Percentiles rank a stretch among this genome's conserved stretches.
Conservation (phyloP, 2,329 filamentous ascomycete genomes). For the Zasmidium citrigriseum region DNA sequence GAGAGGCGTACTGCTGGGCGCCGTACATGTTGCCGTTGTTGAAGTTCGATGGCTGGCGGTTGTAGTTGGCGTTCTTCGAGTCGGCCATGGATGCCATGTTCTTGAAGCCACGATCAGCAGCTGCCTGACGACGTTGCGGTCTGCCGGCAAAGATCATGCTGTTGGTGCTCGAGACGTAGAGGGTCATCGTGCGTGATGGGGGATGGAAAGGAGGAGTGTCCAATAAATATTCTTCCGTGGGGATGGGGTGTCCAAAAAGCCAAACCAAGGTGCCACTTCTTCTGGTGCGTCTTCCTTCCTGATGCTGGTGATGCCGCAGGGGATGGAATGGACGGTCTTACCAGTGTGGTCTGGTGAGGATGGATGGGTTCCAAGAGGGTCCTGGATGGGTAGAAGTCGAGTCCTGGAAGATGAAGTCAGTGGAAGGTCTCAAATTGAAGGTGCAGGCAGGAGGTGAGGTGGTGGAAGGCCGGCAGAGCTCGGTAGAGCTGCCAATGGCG, state of each 20-base stretch:
- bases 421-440: not conserved
- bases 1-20: constrained; percentile 34
- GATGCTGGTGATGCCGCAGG: constrained; percentile 13
- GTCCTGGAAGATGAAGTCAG: constrained; percentile 9
- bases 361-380: constrained; percentile 28
- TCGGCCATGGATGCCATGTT: constrained; percentile 37
- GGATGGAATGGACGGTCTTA: constrained; percentile 20
- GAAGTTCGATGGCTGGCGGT: constrained; percentile 32
- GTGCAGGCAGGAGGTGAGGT: constrained; percentile 2
- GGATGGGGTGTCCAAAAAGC: constrained; percentile 8
- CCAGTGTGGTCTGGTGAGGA: constrained; percentile 26
- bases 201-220: constrained; percentile 9
- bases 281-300: not conserved
- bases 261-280: constrained; percentile 14
- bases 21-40: constrained; percentile 29
- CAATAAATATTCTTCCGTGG: constrained; percentile 12
- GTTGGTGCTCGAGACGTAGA: constrained; percentile 12
- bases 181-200: constrained; percentile 16
- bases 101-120: constrained; percentile 24
- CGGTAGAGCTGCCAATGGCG: constrained; percentile 4
- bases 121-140: constrained; percentile 17
- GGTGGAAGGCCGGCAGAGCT: not conserved
- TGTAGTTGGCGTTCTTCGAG: constrained; percentile 34
- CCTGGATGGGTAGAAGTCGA: constrained; percentile 12
- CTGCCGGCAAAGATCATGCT: constrained; percentile 19